Base-by-base conservation (phyloP, 805 yeast genomes). In the Saccharomycopsis sp. region DNA sequence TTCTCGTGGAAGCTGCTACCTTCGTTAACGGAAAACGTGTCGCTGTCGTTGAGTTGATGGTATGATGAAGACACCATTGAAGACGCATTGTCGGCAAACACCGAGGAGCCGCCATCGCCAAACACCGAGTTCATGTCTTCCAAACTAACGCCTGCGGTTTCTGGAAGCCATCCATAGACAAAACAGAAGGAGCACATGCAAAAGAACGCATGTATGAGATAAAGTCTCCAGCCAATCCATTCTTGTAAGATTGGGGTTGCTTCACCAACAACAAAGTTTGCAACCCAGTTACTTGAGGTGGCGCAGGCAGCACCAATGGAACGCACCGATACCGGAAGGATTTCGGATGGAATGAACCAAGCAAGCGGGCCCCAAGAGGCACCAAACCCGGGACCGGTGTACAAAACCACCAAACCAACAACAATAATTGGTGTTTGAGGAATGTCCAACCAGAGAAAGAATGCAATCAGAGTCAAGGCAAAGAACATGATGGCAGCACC, bases 321-420 rank as follows among this genome's bases (percentile, higher is more conserved):
- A 40, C 96, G 71, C 8, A 86, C 85, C 15, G 79, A 68, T 48
- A 83, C 71, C 0, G 96, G 96, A 41, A 87, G 70, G 36, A 88
- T 85, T 61, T 85, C 95, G 46, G 84, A 80, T 51, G 88, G 85
- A 58, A 80, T 77, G 31, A 80, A 61, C 96, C 96, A 86, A 9
- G 94, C 94, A 41, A 87, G 77, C 3, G 95, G 95, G 7, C 96
- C 96, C 94, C 95, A 88, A 41, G 89, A 78, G 53, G 75, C 77
- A 13, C 95, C 96, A 61, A 87, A 87, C 41, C 64, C 63, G 3
- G 77, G 76, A 1, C 94, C 83, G 54, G 85, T 87, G 64, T 78
- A 84, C 12, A 84, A 61, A 40, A 87, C 71, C 13, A 87, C 95
- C 53, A 81, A 75, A 2, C 73, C 53, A 2, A 86, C 95, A 25